Conservation (phyloP, 1,284 basidiomycete genomes). For the Irpex rosettiformis region DNA sequence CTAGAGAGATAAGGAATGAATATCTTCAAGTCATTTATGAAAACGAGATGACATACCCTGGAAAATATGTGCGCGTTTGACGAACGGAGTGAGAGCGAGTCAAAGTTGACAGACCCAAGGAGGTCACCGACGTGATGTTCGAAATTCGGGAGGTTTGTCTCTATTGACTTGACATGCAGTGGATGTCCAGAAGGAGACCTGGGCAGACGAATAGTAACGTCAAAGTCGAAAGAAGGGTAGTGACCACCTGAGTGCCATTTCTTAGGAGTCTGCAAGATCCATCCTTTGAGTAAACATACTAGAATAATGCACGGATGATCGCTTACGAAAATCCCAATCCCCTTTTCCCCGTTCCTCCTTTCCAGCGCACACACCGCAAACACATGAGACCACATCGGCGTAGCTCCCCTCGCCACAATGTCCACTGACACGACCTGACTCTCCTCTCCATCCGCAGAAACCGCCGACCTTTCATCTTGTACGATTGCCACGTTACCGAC, state of each 20-base stretch:
- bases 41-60: conserved; percentile 17
- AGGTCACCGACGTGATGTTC: conserved; percentile 17
- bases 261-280: conserved; percentile 16
- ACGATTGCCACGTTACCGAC: conserved; percentile 20
- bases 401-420: conserved; percentile 15
- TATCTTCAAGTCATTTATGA: neutral
- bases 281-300: neutral
- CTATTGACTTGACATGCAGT: conserved; percentile 18
- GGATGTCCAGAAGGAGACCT: neutral
- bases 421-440: conserved; percentile 21
- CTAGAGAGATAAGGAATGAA: conserved; percentile 21
- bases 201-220: conserved; percentile 21
- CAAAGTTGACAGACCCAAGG: conserved; percentile 15
- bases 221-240: conserved; percentile 13
- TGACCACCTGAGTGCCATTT: conserved; percentile 6
- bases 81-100: neutral
- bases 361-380: conserved; percentile 21
- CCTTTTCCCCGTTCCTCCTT: conserved; percentile 17
- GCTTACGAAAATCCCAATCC: conserved; percentile 28
- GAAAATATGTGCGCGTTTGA: neutral
- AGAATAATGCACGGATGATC: neutral
- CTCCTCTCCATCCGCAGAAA: conserved; percentile 1
- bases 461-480: conserved; percentile 13
- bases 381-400: conserved; percentile 10
- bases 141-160: conserved; percentile 23